A percentile compares a stretch with the other conserved stretches of the same genome.
These are phyloP conservation scores for Linum trigynum DNA, from an alignment of 345 rosid genomes.

Conservation along the genomic window DNA sequence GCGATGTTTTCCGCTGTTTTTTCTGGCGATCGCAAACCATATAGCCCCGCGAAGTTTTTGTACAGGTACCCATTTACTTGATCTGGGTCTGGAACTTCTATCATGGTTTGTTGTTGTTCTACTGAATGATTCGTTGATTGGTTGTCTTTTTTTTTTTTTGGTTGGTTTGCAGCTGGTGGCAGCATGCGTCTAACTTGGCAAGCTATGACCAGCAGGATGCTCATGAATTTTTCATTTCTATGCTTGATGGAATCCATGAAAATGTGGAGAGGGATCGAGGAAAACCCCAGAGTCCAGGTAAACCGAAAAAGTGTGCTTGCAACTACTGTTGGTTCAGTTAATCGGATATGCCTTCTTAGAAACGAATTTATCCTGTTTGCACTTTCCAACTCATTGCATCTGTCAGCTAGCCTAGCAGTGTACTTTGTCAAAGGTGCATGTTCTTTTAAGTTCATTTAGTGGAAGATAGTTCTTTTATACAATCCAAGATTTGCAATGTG, in stretches of 20 bases:
- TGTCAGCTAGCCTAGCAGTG: too few species aligned
- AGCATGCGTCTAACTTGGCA: conserved; percentile 70
- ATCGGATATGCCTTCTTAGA: too few species aligned
- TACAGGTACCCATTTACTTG: conserved; percentile 38
- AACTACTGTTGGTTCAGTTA: too few species aligned
- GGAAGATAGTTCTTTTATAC: too few species aligned
- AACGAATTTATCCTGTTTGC: too few species aligned
- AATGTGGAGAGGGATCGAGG: conserved; percentile 47
- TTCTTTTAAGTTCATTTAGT: too few species aligned
- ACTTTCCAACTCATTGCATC: too few species aligned
- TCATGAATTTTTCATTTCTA: conserved; percentile 87
- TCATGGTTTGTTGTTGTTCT: not conserved
- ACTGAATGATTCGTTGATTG: not conserved
- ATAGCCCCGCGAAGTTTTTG: conserved; percentile 84
- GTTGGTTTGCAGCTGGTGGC: conserved; percentile 74
- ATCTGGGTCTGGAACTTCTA: not conserved
- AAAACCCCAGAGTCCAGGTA: conserved; percentile 37
- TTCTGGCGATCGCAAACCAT: conserved; percentile 66
- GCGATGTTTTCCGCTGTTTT: conserved; percentile 61
- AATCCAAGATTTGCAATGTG: too few species aligned
- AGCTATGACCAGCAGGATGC: conserved; percentile 91
- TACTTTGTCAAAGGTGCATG: too few species aligned
- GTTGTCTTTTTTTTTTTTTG: not conserved
- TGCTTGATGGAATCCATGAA: conserved; percentile 82
- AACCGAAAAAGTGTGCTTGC: not conserved